A percentile compares a stretch with the other conserved stretches of the same genome.
These are phyloP conservation scores for Globisporangium cystogenes DNA, from an alignment of 352 stramenopile genomes.

Conservation along the genomic window DNA sequence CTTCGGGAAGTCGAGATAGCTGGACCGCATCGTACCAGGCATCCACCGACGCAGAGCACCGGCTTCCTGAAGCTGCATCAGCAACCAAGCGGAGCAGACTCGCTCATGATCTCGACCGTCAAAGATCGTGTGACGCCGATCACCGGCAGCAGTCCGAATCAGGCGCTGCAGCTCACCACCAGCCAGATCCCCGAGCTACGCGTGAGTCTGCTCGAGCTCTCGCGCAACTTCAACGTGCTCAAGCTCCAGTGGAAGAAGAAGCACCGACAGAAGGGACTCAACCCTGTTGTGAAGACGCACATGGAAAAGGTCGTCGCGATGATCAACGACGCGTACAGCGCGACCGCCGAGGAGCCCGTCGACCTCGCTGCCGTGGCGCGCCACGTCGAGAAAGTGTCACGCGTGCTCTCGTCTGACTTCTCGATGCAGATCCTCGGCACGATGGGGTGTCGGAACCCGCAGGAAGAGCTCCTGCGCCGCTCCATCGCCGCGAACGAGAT, in stretches of 20 bases:
- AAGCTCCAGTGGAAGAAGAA: constrained; percentile 58
- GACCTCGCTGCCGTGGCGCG: constrained; percentile 33
- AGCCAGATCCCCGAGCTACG: constrained; percentile 61
- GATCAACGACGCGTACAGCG: constrained; percentile 69
- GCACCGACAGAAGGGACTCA: constrained; percentile 28
- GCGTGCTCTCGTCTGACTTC: constrained; percentile 56
- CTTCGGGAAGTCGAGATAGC: constrained; percentile 25
- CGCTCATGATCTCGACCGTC: constrained; percentile 7
- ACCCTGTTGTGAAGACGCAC: constrained; percentile 54
- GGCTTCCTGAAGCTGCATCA: neutral
- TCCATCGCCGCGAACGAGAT: constrained; percentile 27
- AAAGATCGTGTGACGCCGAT: neutral
- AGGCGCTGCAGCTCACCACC: constrained; percentile 17
- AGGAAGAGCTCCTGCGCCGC: constrained; percentile 26
- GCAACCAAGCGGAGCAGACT: neutral
- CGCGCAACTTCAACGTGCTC: constrained; percentile 61
- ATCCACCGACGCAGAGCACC: constrained; percentile 1
- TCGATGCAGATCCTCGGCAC: constrained; percentile 54
- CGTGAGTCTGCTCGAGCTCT: constrained; percentile 65
- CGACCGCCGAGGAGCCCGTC: constrained; percentile 46
- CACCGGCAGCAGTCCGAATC: neutral
- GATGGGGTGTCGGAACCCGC: constrained; percentile 26
- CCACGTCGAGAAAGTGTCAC: constrained; percentile 54
- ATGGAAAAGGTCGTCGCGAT: constrained; percentile 61
- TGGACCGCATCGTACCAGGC: constrained; percentile 1